Evolutionary conservation across 768 basidiomycete species (phyloP).

Genomic region (Lactarius evosmus): DNA sequence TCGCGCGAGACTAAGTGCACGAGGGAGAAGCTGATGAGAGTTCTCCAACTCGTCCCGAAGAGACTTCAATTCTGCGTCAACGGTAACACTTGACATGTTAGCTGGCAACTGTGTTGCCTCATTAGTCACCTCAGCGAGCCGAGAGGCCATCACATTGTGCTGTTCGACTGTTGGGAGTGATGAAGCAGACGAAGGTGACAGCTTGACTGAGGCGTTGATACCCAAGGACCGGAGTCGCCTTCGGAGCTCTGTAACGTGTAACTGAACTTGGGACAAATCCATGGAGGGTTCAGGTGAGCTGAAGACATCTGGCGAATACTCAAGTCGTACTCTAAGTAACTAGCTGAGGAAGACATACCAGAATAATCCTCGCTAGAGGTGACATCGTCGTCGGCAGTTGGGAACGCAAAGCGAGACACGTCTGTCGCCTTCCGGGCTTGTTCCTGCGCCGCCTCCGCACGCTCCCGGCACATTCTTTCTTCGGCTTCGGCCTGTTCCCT

Average conservation of each 20-base stretch:
- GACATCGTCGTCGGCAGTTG: conserved; percentile 1
- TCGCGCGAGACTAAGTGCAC: conserved; percentile 52
- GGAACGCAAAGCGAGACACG: conserved; percentile 2
- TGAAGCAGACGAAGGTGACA: conserved; percentile 35
- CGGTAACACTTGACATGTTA: conserved; percentile 37
- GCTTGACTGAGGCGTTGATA: conserved; percentile 52
- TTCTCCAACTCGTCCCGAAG: conserved; percentile 56
- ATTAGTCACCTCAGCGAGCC: conserved; percentile 44
- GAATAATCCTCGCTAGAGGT: neutral
- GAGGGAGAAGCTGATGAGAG: conserved; percentile 47
- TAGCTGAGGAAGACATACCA: conserved; percentile 9
- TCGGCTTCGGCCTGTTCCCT: conserved; percentile 28
- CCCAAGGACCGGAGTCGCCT: conserved; percentile 59
- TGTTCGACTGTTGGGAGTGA: conserved; percentile 54
- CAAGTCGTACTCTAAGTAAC: neutral
- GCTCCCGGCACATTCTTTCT: conserved; percentile 8
- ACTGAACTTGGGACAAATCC: conserved; percentile 46
- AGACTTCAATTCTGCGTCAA: conserved; percentile 60
- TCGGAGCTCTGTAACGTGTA: conserved; percentile 50
- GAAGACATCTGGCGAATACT: conserved; percentile 10
- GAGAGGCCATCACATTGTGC: conserved; percentile 44
- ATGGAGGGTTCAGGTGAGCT: conserved; percentile 8
- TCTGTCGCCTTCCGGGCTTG: conserved; percentile 1
- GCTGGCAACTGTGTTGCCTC: conserved; percentile 49
- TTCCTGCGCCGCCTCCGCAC: neutral